Percentiles rank a stretch among this genome's conserved stretches.
Evolutionary conservation across 495 filamentous ascomycete species (phyloP).

Genomic region (Hyphodiscus hymeniophilus): DNA sequence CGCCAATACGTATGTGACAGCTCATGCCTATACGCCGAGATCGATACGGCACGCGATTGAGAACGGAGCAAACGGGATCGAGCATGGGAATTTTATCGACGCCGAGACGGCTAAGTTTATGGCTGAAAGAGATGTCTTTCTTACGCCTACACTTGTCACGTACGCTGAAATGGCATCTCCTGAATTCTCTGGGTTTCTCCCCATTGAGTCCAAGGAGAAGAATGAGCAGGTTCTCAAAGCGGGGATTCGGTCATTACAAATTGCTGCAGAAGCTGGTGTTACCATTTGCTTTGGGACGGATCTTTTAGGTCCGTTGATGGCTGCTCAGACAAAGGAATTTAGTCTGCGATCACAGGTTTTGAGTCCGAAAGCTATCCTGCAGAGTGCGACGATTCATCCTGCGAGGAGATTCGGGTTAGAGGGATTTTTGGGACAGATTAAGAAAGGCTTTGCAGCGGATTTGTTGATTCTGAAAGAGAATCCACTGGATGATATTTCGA

Average conservation of each 20-base stretch:
- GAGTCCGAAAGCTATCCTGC: constrained; percentile 34
- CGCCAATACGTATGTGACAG: constrained; percentile 43
- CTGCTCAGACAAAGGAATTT: constrained; percentile 43
- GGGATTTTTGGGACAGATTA: constrained; percentile 36
- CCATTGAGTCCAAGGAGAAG: constrained; percentile 31
- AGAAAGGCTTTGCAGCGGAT: constrained; percentile 33
- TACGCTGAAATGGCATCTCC: constrained; percentile 41
- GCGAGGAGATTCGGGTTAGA: constrained; percentile 37
- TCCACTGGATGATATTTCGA: constrained; percentile 42
- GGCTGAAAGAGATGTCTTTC: constrained; percentile 35
- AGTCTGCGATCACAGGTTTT: constrained; percentile 35
- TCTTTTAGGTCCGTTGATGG: constrained; percentile 38
- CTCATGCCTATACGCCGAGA: constrained; percentile 44
- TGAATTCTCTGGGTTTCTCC: constrained; percentile 34
- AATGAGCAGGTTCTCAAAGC: constrained; percentile 34
- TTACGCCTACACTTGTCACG: constrained; percentile 46
- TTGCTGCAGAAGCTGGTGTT: constrained; percentile 39
- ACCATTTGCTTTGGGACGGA: constrained; percentile 49
- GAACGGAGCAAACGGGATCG: constrained; percentile 48
- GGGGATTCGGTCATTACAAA: constrained; percentile 9
- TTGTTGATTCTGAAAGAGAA: constrained; percentile 36
- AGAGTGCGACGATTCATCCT: constrained; percentile 43
- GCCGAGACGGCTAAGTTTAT: constrained; percentile 38
- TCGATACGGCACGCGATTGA: constrained; percentile 44
- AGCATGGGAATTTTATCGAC: constrained; percentile 49